Percentiles rank a stretch among this genome's conserved stretches.
Conservation (phyloP, 2,329 filamentous ascomycete species). For the Clarireedia hainanense region DNA sequence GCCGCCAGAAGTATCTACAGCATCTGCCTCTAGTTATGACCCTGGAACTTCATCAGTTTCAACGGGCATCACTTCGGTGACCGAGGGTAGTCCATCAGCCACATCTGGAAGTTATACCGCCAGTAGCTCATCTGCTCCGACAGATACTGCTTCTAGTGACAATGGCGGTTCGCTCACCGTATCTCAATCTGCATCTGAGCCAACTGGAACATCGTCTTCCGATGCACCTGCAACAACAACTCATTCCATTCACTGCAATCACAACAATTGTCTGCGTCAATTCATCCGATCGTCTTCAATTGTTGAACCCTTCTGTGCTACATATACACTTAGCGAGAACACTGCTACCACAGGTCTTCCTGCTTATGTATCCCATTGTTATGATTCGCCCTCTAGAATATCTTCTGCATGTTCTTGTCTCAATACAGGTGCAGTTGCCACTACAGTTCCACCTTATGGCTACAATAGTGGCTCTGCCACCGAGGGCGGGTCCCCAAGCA, state of each 20-base stretch:
- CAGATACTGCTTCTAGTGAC: not conserved
- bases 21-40: constrained; percentile 7
- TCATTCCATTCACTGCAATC: constrained; percentile 14
- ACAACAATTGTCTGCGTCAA: constrained; percentile 24
- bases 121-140: not conserved
- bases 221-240: constrained; percentile 1
- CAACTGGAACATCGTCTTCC: constrained; percentile 1
- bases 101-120: not conserved
- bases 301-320: constrained; percentile 20
- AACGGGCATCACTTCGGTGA: not conserved
- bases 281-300: constrained; percentile 14
- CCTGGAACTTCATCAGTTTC: constrained; percentile 1
- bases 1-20: not conserved
- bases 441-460: not conserved
- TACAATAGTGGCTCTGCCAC: not conserved
- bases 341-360: constrained; percentile 17
- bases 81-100: not conserved
- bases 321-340: constrained; percentile 18
- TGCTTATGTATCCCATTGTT: constrained; percentile 19
- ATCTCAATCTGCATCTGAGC: not conserved
- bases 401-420: constrained; percentile 24
- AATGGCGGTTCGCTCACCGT: not conserved
- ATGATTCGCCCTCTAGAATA: constrained; percentile 15
- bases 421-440: not conserved
- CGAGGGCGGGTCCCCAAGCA: not conserved